A percentile compares a stretch with the other conserved stretches of the same genome.
phyloP scores from a whole-genome alignment of 1,139 yeast species.

The Yamadazyma atlantica region DNA sequence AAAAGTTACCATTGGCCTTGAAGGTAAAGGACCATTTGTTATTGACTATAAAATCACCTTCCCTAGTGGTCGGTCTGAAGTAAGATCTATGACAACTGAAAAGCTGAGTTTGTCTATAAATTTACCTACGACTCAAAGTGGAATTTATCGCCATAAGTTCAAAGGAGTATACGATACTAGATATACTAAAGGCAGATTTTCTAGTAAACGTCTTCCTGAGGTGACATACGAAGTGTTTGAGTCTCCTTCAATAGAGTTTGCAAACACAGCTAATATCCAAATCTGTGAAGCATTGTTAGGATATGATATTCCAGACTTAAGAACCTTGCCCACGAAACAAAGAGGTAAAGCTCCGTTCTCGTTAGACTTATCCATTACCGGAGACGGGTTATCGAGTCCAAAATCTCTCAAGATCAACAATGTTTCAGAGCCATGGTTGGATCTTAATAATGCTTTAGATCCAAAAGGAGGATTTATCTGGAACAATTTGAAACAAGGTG shows the following conservation, averaged over 20 bases:
- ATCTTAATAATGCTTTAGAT: conserved; percentile 15
- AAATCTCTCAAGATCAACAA: conserved; percentile 7
- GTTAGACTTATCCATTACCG: conserved; percentile 45
- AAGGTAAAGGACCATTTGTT: conserved; percentile 73
- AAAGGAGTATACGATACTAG: conserved; percentile 64
- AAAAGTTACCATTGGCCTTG: conserved; percentile 25
- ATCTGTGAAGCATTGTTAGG: conserved; percentile 50
- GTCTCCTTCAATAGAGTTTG: conserved; percentile 59
- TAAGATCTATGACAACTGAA: conserved; percentile 32
- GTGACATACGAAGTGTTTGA: conserved; percentile 62
- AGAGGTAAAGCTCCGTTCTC: conserved; percentile 67
- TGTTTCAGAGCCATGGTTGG: conserved; percentile 7
- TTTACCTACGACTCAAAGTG: conserved; percentile 42
- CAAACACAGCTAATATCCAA: conserved; percentile 44
- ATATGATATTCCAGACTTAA: conserved; percentile 37
- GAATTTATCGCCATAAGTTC: conserved; percentile 62
- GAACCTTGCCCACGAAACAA: conserved; percentile 54
- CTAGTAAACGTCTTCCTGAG: conserved; percentile 29
- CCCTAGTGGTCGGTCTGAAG: conserved; percentile 54
- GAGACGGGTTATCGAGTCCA: conserved; percentile 5
- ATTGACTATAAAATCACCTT: conserved; percentile 64
- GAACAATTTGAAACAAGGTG: conserved; percentile 28
- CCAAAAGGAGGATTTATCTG: conserved; percentile 6
- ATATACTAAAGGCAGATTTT: conserved; percentile 50
- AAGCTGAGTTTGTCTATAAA: conserved; percentile 24